A percentile compares a stretch with the other conserved stretches of the same genome.
These are phyloP conservation scores for Cercis canadensis DNA, from an alignment of 306 rosid genomes.

Conservation along the genomic window DNA sequence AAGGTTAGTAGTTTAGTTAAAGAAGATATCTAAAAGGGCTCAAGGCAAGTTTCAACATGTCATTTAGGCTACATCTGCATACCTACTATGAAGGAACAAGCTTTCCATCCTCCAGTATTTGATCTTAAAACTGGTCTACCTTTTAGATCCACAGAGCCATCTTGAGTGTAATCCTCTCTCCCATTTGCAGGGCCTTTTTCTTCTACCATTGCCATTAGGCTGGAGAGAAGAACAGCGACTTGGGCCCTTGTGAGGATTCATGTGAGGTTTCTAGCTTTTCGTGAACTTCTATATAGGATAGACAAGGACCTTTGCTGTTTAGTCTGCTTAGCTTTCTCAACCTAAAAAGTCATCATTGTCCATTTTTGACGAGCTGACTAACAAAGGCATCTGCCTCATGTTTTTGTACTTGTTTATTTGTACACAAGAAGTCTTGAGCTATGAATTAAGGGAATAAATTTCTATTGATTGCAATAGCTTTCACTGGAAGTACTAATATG, in stretches of 20 bases:
- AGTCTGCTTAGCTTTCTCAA: neutral
- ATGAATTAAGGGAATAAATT: too few relatives aligned
- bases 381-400: neutral
- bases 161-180: conserved; percentile 37
- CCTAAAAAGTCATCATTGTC: neutral
- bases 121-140: conserved; percentile 46
- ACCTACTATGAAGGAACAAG: conserved; percentile 53
- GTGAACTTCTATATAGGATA: neutral
- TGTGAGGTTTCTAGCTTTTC: conserved; percentile 3
- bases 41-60: neutral
- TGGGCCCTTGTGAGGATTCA: conserved; percentile 25
- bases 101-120: conserved; percentile 48
- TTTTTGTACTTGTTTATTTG: neutral
- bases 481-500: neutral
- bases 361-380: conserved; percentile 13
- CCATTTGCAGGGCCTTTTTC: conserved; percentile 25
- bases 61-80: neutral
- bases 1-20: neutral
- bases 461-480: neutral
- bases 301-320: neutral
- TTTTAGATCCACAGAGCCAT: conserved; percentile 50
- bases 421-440: neutral
- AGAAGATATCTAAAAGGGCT: neutral
- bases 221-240: neutral
- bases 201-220: conserved; percentile 11